phyloP scores from a whole-genome alignment of 1,284 basidiomycete genomes.

The Abortiporus biennis region DNA sequence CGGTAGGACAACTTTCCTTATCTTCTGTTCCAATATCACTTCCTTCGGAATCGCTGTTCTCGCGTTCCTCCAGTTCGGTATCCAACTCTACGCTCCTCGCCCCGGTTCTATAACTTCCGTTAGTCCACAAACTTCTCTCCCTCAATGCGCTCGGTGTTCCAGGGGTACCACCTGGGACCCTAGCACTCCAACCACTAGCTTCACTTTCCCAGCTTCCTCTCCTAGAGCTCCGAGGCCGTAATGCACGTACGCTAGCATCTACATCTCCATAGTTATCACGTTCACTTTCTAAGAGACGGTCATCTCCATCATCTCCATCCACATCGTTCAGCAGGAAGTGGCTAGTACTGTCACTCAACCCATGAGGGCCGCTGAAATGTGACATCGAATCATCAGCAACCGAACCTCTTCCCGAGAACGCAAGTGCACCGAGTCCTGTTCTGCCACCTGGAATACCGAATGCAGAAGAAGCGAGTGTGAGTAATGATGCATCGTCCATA shows the following conservation, averaged over 20 bases:
- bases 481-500: constrained; percentile 84
- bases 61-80: constrained; percentile 11
- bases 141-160: constrained; percentile 39
- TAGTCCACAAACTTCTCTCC: constrained; percentile 53
- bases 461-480: constrained; percentile 91
- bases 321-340: constrained; percentile 57
- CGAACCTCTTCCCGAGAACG: constrained; percentile 23
- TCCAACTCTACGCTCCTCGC: constrained; percentile 32
- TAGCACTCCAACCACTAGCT: constrained; percentile 79
- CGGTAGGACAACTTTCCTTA: not conserved
- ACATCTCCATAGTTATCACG: constrained; percentile 50
- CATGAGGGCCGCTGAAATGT: constrained; percentile 44
- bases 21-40: not conserved
- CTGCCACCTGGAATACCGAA: constrained; percentile 64
- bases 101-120: constrained; percentile 47
- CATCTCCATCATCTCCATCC: constrained; percentile 21
- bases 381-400: constrained; percentile 61
- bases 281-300: constrained; percentile 27
- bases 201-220: constrained; percentile 83
- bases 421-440: constrained; percentile 21
- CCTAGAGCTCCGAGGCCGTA: constrained; percentile 73
- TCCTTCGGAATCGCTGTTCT: constrained; percentile 7
- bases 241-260: constrained; percentile 73
- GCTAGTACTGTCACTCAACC: constrained; percentile 56
- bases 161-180: constrained; percentile 35